phyloP scores from a whole-genome alignment of 805 yeast genomes.

The Schizosaccharomyces octosporus region DNA sequence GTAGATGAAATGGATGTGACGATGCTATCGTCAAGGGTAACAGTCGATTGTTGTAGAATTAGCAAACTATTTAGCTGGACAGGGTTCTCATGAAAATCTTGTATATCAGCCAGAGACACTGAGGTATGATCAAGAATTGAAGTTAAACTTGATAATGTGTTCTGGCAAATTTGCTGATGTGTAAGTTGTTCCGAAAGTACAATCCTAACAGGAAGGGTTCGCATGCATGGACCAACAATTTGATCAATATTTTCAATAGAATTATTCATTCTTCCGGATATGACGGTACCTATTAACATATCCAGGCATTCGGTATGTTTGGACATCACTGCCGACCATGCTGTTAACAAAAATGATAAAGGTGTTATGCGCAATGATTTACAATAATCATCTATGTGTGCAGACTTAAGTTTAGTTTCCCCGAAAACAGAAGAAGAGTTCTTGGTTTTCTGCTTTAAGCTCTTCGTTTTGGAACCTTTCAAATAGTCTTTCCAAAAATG shows the following conservation, averaged over 20 bases:
- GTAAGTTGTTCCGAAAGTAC: neutral
- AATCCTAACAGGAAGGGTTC: neutral
- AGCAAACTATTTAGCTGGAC: neutral
- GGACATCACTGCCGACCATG: neutral
- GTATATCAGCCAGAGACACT: neutral
- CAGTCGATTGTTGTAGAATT: neutral
- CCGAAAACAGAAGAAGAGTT: neutral
- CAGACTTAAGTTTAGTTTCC: neutral
- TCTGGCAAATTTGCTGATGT: neutral
- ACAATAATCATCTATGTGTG: neutral
- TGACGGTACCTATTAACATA: slow-evolving; percentile 8
- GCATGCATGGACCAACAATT: neutral
- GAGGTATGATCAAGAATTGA: neutral
- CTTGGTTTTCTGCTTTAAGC: neutral
- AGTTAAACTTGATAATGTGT: neutral
- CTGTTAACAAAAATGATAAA: neutral
- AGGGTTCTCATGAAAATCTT: neutral
- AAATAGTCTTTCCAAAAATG: neutral
- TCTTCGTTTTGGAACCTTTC: neutral
- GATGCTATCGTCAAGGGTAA: neutral
- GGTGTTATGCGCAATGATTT: neutral
- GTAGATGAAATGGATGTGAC: neutral
- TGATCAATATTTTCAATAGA: neutral
- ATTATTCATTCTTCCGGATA: slow-evolving; percentile 7
- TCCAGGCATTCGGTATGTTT: neutral